Evolutionary conservation across 2,329 filamentous ascomycete species (phyloP).

Genomic region (Beauveria asiatica): DNA sequence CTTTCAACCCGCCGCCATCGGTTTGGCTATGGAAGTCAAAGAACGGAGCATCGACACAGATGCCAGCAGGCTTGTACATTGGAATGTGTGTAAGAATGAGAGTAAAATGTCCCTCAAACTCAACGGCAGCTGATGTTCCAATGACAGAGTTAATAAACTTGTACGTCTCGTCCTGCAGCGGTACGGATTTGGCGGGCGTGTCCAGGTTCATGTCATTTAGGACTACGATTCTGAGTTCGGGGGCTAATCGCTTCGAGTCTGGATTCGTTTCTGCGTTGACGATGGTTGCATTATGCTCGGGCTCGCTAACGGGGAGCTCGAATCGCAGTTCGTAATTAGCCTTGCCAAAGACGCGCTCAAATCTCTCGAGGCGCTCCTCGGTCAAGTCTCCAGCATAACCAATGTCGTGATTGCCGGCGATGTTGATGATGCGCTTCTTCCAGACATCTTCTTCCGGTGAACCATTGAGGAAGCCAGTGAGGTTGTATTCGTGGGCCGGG

Average conservation of each 20-base stretch:
- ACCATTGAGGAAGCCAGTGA: conserved; percentile 40
- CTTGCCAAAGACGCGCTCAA: conserved; percentile 77
- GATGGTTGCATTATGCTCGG: conserved; percentile 31
- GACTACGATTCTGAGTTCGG: conserved; percentile 73
- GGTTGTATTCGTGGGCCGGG: conserved; percentile 40
- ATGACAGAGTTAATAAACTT: conserved; percentile 65
- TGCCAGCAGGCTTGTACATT: conserved; percentile 69
- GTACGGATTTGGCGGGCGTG: conserved; percentile 58
- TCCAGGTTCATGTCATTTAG: conserved; percentile 94
- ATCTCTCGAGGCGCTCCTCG: conserved; percentile 63
- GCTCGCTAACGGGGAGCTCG: conserved; percentile 41
- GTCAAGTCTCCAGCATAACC: conserved; percentile 92
- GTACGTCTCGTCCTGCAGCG: conserved; percentile 70
- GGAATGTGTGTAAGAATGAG: conserved; percentile 89
- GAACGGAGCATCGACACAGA: conserved; percentile 77
- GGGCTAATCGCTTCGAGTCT: conserved; percentile 40
- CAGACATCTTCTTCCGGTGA: conserved; percentile 46
- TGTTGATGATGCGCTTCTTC: conserved; percentile 73
- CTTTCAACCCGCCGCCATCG: conserved; percentile 65
- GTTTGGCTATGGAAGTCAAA: conserved; percentile 66
- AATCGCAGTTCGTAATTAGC: conserved; percentile 86
- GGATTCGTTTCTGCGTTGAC: conserved; percentile 35
- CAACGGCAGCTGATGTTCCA: conserved; percentile 50
- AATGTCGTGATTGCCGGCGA: conserved; percentile 92
- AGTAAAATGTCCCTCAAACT: conserved; percentile 60